Percentiles rank a stretch among this genome's conserved stretches.
Evolutionary conservation across 2,329 filamentous ascomycete genomes (phyloP).

Genomic region (Arthrobotrys pseudoclavata): DNA sequence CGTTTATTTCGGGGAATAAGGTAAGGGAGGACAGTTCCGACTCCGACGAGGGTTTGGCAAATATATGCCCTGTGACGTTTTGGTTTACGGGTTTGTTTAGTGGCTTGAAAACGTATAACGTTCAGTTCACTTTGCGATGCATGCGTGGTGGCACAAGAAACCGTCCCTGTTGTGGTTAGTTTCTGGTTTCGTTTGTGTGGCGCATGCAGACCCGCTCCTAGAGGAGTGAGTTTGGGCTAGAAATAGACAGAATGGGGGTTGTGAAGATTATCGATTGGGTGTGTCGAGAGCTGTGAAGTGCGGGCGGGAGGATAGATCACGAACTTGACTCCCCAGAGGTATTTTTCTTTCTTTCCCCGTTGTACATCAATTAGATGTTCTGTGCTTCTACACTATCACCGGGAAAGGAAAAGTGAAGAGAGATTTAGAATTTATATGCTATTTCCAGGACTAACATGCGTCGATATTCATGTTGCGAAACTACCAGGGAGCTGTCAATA

Average conservation of each 20-base stretch:
- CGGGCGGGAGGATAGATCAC: not conserved
- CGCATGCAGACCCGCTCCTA: constrained; percentile 3
- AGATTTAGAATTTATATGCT: not conserved
- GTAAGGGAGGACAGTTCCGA: not conserved
- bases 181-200: constrained; percentile 4
- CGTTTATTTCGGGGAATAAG: not conserved
- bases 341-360: not conserved
- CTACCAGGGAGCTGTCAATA: not conserved
- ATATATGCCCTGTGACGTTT: not conserved
- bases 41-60: not conserved
- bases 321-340: not conserved
- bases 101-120: no score
- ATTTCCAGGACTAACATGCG: constrained; percentile 1
- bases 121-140: not conserved
- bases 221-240: constrained; percentile 1
- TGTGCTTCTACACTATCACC: constrained; percentile 7
- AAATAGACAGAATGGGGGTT: not conserved
- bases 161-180: not conserved
- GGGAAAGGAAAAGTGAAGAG: constrained; percentile 18
- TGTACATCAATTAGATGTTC: not conserved
- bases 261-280: not conserved
- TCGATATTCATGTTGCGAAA: not conserved
- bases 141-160: not conserved
- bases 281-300: no score
- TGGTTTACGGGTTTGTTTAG: not conserved